phyloP scores from a whole-genome alignment of 257 asterid species.

The Solanum clarkiae region DNA sequence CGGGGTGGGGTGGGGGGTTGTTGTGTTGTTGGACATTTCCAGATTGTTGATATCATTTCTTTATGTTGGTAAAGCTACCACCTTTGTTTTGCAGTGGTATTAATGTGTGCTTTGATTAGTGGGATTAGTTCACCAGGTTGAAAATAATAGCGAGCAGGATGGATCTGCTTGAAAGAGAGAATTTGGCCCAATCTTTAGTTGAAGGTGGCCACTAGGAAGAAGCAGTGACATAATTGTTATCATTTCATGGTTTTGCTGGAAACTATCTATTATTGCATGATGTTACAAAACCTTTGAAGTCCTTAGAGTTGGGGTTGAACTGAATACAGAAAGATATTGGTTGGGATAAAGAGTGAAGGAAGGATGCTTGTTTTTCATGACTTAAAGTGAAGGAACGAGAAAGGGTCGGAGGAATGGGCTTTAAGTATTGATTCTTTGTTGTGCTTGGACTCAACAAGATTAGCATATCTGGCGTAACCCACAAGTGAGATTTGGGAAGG shows the following conservation, averaged over 20 bases:
- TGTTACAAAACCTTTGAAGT: not conserved
- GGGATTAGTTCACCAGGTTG: not conserved
- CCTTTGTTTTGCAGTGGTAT: not conserved
- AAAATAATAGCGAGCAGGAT: not conserved
- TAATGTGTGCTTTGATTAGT: not conserved
- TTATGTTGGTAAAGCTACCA: not conserved
- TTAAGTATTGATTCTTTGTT: not conserved
- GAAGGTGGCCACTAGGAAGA: not conserved
- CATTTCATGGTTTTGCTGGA: not conserved
- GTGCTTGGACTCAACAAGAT: not conserved
- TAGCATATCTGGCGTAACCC: too few relatives aligned
- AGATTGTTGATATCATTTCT: not conserved
- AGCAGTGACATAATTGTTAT: not conserved
- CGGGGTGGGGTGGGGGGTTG: not conserved
- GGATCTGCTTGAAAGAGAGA: not conserved
- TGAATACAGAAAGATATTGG: not conserved
- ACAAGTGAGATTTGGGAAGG: too few relatives aligned
- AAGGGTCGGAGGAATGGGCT: not conserved
- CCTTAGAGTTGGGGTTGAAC: not conserved
- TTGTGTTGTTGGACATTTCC: not conserved
- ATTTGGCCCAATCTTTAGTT: not conserved
- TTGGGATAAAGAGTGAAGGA: not conserved
- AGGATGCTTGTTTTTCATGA: not conserved
- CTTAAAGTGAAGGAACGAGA: not conserved
- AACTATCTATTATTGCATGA: not conserved